Evolutionary conservation across 2,329 filamentous ascomycete genomes (phyloP).

Genomic region (Aspergillus brasiliensis): DNA sequence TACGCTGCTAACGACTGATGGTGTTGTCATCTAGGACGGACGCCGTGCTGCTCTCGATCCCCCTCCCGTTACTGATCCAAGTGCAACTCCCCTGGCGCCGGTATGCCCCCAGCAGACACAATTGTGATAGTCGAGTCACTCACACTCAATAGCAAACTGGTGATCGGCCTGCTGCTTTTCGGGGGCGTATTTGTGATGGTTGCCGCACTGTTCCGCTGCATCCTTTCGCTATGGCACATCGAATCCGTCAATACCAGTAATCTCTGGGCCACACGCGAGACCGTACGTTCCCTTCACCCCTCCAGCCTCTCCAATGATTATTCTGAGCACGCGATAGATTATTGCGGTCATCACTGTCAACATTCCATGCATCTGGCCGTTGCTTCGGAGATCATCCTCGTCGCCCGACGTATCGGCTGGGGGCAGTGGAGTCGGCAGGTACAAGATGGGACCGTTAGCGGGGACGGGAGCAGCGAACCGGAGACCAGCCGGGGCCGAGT

Average conservation of each 20-base stretch:
- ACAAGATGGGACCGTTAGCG: constrained; percentile 11
- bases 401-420: constrained; percentile 13
- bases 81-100: constrained; percentile 42
- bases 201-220: constrained; percentile 46
- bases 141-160: constrained; percentile 32
- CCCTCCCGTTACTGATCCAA: constrained; percentile 44
- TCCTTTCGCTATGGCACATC: constrained; percentile 41
- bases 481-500: constrained; percentile 15
- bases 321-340: constrained; percentile 33
- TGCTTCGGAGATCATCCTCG: constrained; percentile 35
- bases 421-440: constrained; percentile 2
- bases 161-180: constrained; percentile 45
- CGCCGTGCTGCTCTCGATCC: constrained; percentile 43
- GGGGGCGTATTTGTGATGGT: constrained; percentile 50
- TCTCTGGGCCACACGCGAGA: constrained; percentile 50
- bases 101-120: constrained; percentile 9
- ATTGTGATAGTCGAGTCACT: neutral
- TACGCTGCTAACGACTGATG: neutral
- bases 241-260: constrained; percentile 43
- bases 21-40: constrained; percentile 38
- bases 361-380: constrained; percentile 45
- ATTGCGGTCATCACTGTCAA: constrained; percentile 50
- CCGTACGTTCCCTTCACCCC: constrained; percentile 26
- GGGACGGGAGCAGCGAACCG: constrained; percentile 1
- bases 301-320: neutral